A percentile compares a stretch with the other conserved stretches of the same genome.
Conservation (phyloP, 1,284 basidiomycete genomes). For the Phellinidium pouzarii region DNA sequence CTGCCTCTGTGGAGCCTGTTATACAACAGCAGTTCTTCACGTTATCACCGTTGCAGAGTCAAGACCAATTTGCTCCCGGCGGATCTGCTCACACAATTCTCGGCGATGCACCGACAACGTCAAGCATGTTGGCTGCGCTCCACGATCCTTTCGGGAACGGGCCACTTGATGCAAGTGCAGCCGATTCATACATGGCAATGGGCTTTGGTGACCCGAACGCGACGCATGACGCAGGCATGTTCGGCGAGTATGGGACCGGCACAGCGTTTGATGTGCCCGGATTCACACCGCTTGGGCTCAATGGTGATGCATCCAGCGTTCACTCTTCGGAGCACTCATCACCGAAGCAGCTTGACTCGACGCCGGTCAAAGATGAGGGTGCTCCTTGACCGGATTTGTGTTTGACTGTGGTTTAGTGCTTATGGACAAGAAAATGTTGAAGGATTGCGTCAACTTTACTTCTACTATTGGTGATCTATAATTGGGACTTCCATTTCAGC, state of each 20-base stretch:
- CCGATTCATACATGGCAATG: slow-evolving; percentile 61
- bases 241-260: slow-evolving; percentile 40
- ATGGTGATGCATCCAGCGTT: slow-evolving; percentile 30
- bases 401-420: neutral
- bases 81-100: slow-evolving; percentile 32
- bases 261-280: slow-evolving; percentile 60
- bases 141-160: slow-evolving; percentile 62
- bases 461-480: slow-evolving; percentile 9
- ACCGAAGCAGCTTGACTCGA: slow-evolving; percentile 39
- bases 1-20: slow-evolving; percentile 81
- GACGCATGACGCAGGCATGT: slow-evolving; percentile 52
- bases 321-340: slow-evolving; percentile 14
- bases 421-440: neutral
- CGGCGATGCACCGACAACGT: slow-evolving; percentile 75
- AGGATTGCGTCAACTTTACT: slow-evolving; percentile 4
- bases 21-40: slow-evolving; percentile 83
- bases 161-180: slow-evolving; percentile 52
- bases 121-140: slow-evolving; percentile 79
- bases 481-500: slow-evolving; percentile 1
- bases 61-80: slow-evolving; percentile 63
- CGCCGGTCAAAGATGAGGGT: slow-evolving; percentile 42
- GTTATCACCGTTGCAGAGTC: slow-evolving; percentile 73
- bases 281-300: slow-evolving; percentile 54
- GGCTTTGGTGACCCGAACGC: slow-evolving; percentile 35
- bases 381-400: slow-evolving; percentile 19